A percentile compares a stretch with the other conserved stretches of the same genome.
These are phyloP conservation scores for Vicia faba DNA, from an alignment of 306 rosid genomes.

Conservation along the genomic window DNA sequence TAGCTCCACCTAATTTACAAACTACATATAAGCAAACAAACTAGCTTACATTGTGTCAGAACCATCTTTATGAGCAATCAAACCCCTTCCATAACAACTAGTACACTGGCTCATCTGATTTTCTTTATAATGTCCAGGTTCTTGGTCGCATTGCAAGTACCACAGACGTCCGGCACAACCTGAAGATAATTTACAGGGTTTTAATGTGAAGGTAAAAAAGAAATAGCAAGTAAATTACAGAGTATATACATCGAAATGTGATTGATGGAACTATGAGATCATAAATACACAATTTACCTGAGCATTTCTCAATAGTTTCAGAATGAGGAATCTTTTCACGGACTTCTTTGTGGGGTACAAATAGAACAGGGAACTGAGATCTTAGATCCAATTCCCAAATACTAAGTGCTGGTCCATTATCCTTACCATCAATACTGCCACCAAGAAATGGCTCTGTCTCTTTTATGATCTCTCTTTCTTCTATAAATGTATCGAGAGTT, in stretches of 20 bases:
- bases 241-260: not conserved
- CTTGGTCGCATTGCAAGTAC: constrained; percentile 72
- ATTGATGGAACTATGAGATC: constrained; percentile 19
- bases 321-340: constrained; percentile 79
- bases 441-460: constrained; percentile 70
- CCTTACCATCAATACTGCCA: constrained; percentile 70
- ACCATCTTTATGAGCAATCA: constrained; percentile 95
- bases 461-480: constrained; percentile 76
- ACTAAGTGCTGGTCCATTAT: constrained; percentile 76
- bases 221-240: constrained; percentile 11
- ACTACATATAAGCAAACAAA: constrained; percentile 17
- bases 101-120: constrained; percentile 76
- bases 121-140: constrained; percentile 78
- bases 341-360: constrained; percentile 63
- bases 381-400: constrained; percentile 91
- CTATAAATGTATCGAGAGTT: constrained; percentile 85
- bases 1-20: constrained; percentile 1
- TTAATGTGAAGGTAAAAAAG: constrained; percentile 19
- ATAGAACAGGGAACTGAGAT: constrained; percentile 85
- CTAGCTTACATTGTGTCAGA: constrained; percentile 78
- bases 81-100: constrained; percentile 89
- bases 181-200: constrained; percentile 44
- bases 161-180: constrained; percentile 82
- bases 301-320: constrained; percentile 73
- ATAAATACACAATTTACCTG: constrained; percentile 54